phyloP scores from a whole-genome alignment of 192 early-diverging fungal species.

The Dispira simplex region DNA sequence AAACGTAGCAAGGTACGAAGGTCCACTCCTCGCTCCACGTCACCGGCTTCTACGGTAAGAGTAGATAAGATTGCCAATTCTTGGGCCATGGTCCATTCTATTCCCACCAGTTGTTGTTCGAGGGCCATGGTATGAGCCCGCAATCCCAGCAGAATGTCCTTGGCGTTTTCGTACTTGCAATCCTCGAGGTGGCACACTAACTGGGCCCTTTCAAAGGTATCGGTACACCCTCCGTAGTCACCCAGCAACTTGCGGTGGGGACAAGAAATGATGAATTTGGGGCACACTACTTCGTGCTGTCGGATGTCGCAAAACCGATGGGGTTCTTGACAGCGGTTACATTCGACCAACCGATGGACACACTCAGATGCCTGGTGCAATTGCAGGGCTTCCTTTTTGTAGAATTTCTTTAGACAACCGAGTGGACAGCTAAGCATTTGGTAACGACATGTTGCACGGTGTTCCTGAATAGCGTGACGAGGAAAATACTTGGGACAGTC shows the following conservation, averaged over 20 bases:
- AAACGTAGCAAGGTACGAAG: slow-evolving; percentile 10
- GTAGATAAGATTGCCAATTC: slow-evolving; percentile 13
- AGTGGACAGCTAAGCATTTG: slow-evolving; percentile 14
- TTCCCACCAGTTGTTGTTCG: slow-evolving; percentile 11
- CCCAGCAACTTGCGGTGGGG: slow-evolving; percentile 14
- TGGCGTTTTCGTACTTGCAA: slow-evolving; percentile 14
- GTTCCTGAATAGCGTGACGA: slow-evolving; percentile 12
- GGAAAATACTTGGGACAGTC: slow-evolving; percentile 13
- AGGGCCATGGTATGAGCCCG: slow-evolving; percentile 12
- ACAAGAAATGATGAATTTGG: slow-evolving; percentile 11
- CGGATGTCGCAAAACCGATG: slow-evolving; percentile 8
- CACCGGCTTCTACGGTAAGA: slow-evolving; percentile 9
- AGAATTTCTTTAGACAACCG: background rate
- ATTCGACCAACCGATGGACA: slow-evolving; percentile 10
- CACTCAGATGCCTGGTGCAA: slow-evolving; percentile 7
- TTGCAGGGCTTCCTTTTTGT: background rate
- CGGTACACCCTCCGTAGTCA: slow-evolving; percentile 13
- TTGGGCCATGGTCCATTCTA: slow-evolving; percentile 9
- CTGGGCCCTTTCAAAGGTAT: slow-evolving; percentile 13
- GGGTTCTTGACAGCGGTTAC: slow-evolving; percentile 3
- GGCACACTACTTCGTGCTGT: slow-evolving; percentile 14
- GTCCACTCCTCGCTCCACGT: slow-evolving; percentile 10
- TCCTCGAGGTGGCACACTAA: slow-evolving; percentile 10
- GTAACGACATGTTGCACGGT: slow-evolving; percentile 10
- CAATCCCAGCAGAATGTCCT: slow-evolving; percentile 12